Evolutionary conservation across 176 grass and related monocot genomes (phyloP).

Genomic region (Miscanthus lutarioriparius): DNA sequence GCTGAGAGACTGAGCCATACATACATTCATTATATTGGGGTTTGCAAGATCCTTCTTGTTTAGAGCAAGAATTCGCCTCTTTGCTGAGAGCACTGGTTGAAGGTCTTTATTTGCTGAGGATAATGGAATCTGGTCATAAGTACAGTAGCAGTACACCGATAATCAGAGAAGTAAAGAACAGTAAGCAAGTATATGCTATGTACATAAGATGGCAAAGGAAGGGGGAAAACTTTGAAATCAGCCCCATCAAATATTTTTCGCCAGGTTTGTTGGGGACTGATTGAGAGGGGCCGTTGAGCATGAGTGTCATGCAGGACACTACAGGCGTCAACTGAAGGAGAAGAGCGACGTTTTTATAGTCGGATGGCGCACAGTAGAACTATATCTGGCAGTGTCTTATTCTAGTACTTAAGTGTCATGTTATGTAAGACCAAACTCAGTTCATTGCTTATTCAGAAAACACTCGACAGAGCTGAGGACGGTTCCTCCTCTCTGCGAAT

Average conservation of each 20-base stretch:
- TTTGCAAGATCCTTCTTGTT: slow-evolving; percentile 99
- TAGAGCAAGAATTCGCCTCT: slow-evolving; percentile 85
- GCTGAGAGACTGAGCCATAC: slow-evolving; percentile 23
- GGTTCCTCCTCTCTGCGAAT: background rate
- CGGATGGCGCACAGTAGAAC: background rate
- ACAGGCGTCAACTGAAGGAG: background rate
- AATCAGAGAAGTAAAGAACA: slow-evolving; percentile 24
- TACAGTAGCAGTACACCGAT: slow-evolving; percentile 34
- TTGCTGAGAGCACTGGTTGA: slow-evolving; percentile 61
- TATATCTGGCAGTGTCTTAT: background rate
- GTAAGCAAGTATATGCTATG: background rate
- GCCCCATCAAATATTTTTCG: background rate
- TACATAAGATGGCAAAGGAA: background rate
- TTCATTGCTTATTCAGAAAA: background rate
- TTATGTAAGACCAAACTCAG: background rate
- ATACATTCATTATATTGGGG: slow-evolving; percentile 91
- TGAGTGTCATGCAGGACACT: background rate
- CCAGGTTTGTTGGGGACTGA: background rate
- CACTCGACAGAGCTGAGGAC: background rate
- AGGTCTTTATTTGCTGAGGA: slow-evolving; percentile 88
- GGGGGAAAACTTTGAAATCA: background rate
- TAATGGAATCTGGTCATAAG: slow-evolving; percentile 72
- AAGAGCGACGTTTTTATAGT: background rate
- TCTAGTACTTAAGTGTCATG: background rate
- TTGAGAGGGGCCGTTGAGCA: background rate